Conservation (phyloP, 371 early-diverging fungal genomes). For the Rhizopus delemar region DNA sequence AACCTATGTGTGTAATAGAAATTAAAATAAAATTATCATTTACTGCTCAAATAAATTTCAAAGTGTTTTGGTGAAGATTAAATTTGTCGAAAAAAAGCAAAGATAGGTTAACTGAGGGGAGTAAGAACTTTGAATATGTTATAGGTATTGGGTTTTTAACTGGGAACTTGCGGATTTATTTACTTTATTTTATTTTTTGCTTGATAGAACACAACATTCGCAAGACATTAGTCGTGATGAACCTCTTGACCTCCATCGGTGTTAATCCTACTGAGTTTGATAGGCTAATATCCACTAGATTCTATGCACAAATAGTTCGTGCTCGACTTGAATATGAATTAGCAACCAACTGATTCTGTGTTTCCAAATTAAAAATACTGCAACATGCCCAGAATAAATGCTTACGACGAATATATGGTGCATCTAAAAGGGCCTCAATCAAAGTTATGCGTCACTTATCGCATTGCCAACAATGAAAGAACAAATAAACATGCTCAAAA, state of each 20-base stretch:
- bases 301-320: slow-evolving; percentile 16
- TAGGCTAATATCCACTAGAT: slow-evolving; percentile 1
- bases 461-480: slow-evolving; percentile 3
- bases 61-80: too few species aligned
- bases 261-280: neutral
- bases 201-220: neutral
- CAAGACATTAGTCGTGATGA: neutral
- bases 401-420: slow-evolving; percentile 13
- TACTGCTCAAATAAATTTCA: too few species aligned
- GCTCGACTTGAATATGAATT: slow-evolving; percentile 20
- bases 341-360: slow-evolving; percentile 10
- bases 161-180: too few species aligned
- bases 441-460: slow-evolving; percentile 8
- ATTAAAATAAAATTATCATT: too few species aligned
- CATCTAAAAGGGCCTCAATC: neutral
- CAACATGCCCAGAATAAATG: slow-evolving; percentile 7
- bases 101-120: too few species aligned
- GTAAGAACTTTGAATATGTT: too few species aligned
- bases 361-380: neutral
- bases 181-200: too few species aligned
- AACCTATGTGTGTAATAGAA: too few species aligned
- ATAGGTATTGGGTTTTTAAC: too few species aligned
- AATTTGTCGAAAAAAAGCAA: too few species aligned
- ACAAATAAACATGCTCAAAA: too few species aligned
- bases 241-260: neutral